These are phyloP conservation scores for Cystobasidiaceae sp. DNA, from an alignment of 1,284 basidiomycete species.

Conservation along the genomic window DNA sequence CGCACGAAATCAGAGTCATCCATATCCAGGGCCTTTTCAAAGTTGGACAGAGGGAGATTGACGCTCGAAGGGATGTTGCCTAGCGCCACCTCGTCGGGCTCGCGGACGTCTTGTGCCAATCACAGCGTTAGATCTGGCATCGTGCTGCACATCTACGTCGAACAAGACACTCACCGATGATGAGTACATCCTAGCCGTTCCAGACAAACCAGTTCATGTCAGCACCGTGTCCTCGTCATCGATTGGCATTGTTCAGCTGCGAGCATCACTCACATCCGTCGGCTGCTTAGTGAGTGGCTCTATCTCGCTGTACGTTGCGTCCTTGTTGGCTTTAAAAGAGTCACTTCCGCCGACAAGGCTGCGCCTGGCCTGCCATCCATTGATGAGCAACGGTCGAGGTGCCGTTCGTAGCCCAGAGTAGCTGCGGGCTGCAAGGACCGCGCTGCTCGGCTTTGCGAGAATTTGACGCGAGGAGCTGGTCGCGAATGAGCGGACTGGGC, in stretches of 20 bases:
- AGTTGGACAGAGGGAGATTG: slow-evolving; percentile 78
- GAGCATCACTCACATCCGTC: slow-evolving; percentile 58
- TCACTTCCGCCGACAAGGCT: not conserved
- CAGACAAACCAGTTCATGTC: not conserved
- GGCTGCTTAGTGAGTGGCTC: slow-evolving; percentile 77
- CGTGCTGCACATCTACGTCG: not conserved
- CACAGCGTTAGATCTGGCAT: not conserved
- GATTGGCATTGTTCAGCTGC: not conserved
- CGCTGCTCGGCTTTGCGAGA: not conserved
- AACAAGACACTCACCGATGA: slow-evolving; percentile 55
- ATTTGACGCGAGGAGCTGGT: not conserved
- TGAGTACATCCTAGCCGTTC: slow-evolving; percentile 60
- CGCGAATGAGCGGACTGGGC: not conserved
- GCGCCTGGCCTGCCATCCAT: no score
- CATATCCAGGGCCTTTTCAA: slow-evolving; percentile 66
- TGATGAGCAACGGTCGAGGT: no score
- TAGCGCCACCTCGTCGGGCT: slow-evolving; percentile 85
- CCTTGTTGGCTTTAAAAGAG: slow-evolving; percentile 22
- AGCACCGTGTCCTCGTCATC: not conserved
- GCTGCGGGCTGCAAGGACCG: not conserved
- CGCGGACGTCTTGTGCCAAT: slow-evolving; percentile 64
- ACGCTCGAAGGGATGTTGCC: slow-evolving; percentile 94
- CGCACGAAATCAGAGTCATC: slow-evolving; percentile 49
- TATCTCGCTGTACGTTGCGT: slow-evolving; percentile 73
- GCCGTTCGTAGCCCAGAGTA: no score